Conservation (phyloP, 257 asterid genomes). For the Solanum phureja region DNA sequence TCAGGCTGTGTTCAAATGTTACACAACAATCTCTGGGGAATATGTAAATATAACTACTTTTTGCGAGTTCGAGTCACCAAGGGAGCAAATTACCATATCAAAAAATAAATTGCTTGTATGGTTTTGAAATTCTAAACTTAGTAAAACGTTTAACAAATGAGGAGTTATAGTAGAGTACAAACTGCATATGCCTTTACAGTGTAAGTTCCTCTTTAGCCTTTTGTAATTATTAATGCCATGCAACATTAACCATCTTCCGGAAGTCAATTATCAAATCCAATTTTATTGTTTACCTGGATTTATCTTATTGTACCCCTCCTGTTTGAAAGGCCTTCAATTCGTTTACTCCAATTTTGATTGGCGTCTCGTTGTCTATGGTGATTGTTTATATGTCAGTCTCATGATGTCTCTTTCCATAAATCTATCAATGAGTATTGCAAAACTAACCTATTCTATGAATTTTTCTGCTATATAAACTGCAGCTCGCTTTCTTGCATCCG, state of each 20-base stretch:
- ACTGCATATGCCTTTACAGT: neutral
- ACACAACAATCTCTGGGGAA: neutral
- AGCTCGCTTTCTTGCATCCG: constrained; percentile 89
- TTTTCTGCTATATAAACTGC: constrained; percentile 8
- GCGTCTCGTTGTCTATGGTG: neutral
- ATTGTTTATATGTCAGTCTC: neutral
- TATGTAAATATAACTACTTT: accelerated
- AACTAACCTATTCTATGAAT: neutral
- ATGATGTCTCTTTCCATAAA: neutral
- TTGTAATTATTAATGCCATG: neutral
- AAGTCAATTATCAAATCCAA: neutral
- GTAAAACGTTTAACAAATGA: neutral
- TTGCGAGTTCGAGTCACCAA: neutral
- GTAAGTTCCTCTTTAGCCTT: neutral
- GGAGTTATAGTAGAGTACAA: neutral
- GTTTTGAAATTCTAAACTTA: neutral
- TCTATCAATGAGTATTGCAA: neutral
- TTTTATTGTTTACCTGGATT: neutral
- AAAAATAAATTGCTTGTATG: neutral
- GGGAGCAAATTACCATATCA: neutral
- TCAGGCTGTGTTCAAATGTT: neutral
- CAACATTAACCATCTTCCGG: neutral
- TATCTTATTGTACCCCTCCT: neutral
- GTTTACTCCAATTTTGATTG: neutral
- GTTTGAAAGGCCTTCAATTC: neutral